These are phyloP conservation scores for Entonaema liquescens DNA, from an alignment of 495 filamentous ascomycete genomes.

Conservation along the genomic window DNA sequence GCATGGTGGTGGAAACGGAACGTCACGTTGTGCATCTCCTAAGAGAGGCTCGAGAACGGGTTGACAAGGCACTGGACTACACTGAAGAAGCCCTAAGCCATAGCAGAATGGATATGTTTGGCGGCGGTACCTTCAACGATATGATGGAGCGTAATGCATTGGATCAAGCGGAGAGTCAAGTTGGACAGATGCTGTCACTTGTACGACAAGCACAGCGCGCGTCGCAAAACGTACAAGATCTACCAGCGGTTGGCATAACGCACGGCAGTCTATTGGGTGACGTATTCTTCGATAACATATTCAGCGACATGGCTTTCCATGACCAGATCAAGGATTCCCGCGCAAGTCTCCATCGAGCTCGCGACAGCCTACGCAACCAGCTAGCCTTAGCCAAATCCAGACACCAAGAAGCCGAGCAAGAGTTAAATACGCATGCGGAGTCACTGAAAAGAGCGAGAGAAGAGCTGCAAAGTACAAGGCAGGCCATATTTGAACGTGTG, in stretches of 20 bases:
- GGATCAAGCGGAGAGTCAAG: conserved; percentile 44
- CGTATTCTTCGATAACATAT: conserved; percentile 59
- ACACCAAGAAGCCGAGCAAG: conserved; percentile 24
- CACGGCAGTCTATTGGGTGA: conserved; percentile 52
- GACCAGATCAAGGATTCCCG: conserved; percentile 54
- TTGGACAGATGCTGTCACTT: conserved; percentile 33
- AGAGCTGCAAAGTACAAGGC: conserved; percentile 52
- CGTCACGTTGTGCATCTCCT: conserved; percentile 39
- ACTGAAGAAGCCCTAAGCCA: conserved; percentile 46
- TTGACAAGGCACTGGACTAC: conserved; percentile 41
- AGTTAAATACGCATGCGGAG: conserved; percentile 37
- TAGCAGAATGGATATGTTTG: conserved; percentile 46
- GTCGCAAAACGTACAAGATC: conserved; percentile 40
- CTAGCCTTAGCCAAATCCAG: conserved; percentile 37
- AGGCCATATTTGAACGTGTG: conserved; percentile 44
- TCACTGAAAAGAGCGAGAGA: conserved; percentile 45
- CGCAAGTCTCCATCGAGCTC: conserved; percentile 43
- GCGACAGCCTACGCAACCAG: conserved; percentile 30
- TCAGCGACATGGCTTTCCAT: conserved; percentile 56
- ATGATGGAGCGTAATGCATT: conserved; percentile 56
- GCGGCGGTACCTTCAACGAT: conserved; percentile 43
- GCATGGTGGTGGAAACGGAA: conserved; percentile 39
- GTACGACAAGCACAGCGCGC: conserved; percentile 49
- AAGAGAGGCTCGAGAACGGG: conserved; percentile 40
- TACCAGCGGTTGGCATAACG: conserved; percentile 49